A percentile compares a stretch with the other conserved stretches of the same genome.
phyloP scores from a whole-genome alignment of 305 asterid genomes.

The Coffea humblotiana region DNA sequence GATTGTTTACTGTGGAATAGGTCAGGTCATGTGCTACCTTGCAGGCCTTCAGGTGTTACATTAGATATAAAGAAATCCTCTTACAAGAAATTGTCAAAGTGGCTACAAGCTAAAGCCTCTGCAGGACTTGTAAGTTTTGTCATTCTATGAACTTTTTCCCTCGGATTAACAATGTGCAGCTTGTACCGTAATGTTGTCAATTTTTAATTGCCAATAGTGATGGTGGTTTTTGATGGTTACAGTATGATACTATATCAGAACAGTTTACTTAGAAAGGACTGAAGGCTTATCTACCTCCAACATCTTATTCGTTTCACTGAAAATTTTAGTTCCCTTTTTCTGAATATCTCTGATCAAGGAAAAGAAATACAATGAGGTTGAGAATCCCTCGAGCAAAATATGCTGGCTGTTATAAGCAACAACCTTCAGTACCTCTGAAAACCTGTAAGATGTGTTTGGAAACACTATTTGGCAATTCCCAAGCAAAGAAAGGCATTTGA shows the following conservation, averaged over 20 bases:
- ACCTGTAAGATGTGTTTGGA: background rate
- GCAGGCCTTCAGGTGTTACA: slow-evolving; percentile 79
- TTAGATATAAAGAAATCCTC: slow-evolving; percentile 93
- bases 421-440: background rate
- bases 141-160: background rate
- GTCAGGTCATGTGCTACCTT: slow-evolving; percentile 90
- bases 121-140: slow-evolving; percentile 58
- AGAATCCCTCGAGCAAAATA: background rate
- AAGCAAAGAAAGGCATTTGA: background rate
- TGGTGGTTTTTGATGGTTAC: background rate
- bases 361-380: background rate
- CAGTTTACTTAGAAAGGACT: background rate
- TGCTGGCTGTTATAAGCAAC: background rate
- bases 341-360: background rate
- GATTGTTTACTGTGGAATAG: slow-evolving; percentile 45
- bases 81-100: slow-evolving; percentile 89
- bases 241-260: background rate
- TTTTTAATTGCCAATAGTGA: background rate
- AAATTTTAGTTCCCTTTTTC: background rate
- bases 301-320: background rate
- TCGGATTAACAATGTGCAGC: background rate
- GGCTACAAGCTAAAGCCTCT: slow-evolving; percentile 83
- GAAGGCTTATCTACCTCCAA: background rate
- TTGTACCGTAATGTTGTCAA: background rate
- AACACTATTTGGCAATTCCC: background rate